Evolutionary conservation across 495 filamentous ascomycete genomes (phyloP), one percentile per base, ranked within the genome.

Genomic region (Penicillium salamii): DNA sequence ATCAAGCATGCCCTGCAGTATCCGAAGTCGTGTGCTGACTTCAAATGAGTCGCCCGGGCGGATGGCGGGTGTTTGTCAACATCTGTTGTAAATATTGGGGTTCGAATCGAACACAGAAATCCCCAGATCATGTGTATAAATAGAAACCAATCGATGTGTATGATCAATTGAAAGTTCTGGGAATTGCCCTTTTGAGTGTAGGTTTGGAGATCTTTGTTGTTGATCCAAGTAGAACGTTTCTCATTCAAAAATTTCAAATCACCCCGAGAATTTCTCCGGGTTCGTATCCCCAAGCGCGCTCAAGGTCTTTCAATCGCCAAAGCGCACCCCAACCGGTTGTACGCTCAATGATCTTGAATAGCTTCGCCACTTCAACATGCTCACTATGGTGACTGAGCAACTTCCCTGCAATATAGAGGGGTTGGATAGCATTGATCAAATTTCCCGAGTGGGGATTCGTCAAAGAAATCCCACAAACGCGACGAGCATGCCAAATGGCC

Each of bases 391-490:
- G 69, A 36, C 63, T 74, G 21, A 74, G 54, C 15, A 71, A 42
- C 45, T 59, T 65, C 7, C 72, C 72, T 2, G 72, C 72, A 47
- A 76, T 64, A 47, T 66, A 76, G n/a, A 74, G 55, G 20, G 72
- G 71, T 51, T 75, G 72, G 26, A 75, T 70, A 23, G 69, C 69
- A 54, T 76, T 76, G 23, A 67, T 76, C 46, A 71, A 54, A 42
- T 68, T 69, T 6, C 71, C 71, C 46, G 62, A 56, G 38, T 75
- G 72, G 7, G 64, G 63, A 52, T 75, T 75, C 18, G 68, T 68
- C 28, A 66, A 43, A 3, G 72, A 75, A 18, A 75, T 75, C 0
- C 69, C 72, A 50, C 70, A 74, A 6, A 74, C 68, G n/a, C 66
- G 53, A n/a, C 63, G 57, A 0, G 72, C 71, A 57, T 75, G 69